Conservation (phyloP, 345 rosid genomes). For the Salix viminalis region DNA sequence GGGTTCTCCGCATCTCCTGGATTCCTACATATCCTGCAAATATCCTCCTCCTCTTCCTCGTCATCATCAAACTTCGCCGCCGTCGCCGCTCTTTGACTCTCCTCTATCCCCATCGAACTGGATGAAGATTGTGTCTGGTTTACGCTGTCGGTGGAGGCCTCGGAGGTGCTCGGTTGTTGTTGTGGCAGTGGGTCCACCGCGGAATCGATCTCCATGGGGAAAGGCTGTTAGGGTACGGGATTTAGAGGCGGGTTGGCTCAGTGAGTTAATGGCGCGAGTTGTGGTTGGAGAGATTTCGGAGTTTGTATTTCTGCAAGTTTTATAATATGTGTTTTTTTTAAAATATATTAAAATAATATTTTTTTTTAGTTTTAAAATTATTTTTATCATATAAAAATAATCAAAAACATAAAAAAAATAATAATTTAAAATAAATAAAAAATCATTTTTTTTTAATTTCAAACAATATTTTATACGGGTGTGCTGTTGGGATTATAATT, state of each 20-base stretch:
- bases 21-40: conserved; percentile 98
- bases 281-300: neutral
- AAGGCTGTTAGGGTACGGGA: neutral
- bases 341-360: too few relatives aligned
- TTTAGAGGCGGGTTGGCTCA: conserved; percentile 3
- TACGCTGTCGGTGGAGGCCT: neutral
- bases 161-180: conserved; percentile 4
- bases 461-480: neutral
- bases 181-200: conserved; percentile 24
- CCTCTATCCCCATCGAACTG: conserved; percentile 15
- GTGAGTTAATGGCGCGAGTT: conserved; percentile 12
- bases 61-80: conserved; percentile 46
- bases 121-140: conserved; percentile 4
- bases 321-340: too few relatives aligned
- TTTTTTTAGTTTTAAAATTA: too few relatives aligned
- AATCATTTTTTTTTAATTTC: too few relatives aligned
- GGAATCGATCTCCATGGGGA: conserved; percentile 48
- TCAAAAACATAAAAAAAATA: too few relatives aligned
- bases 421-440: too few relatives aligned
- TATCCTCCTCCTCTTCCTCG: conserved; percentile 93
- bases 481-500: too few relatives aligned
- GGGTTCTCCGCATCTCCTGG: conserved; percentile 93
- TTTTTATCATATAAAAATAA: too few relatives aligned
- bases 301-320: neutral
- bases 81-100: conserved; percentile 12